phyloP scores from a whole-genome alignment of 306 rosid genomes.

The Quercus glauca region DNA sequence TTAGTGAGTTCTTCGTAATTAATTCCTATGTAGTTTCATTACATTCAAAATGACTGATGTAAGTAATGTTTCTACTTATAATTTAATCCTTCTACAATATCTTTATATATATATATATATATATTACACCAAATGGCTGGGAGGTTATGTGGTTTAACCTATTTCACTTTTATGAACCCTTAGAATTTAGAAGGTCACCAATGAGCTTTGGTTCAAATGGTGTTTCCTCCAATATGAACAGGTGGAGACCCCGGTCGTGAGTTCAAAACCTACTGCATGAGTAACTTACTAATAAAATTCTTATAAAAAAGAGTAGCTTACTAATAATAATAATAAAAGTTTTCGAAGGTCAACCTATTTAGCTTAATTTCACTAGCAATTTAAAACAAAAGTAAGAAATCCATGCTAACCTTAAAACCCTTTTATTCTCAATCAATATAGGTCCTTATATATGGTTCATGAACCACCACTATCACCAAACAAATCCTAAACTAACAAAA shows the following conservation, averaged over 20 bases:
- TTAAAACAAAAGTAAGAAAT: conserved; percentile 7
- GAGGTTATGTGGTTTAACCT: not conserved
- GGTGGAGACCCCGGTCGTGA: no score
- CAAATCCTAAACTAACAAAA: not conserved
- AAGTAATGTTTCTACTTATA: not conserved
- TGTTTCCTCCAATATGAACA: no score
- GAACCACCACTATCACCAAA: not conserved
- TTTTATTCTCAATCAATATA: not conserved
- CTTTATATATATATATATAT: not conserved
- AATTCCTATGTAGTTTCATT: not conserved
- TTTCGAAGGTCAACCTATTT: not conserved
- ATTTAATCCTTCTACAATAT: not conserved
- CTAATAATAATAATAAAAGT: not conserved
- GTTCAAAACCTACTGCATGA: no score
- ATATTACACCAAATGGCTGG: not conserved
- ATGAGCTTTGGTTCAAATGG: no score
- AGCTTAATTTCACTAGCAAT: not conserved
- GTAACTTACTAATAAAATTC: no score
- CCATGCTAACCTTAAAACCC: not conserved
- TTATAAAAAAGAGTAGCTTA: not conserved
- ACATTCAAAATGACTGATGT: not conserved
- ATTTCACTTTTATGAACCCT: no score
- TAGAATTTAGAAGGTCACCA: no score
- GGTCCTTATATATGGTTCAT: not conserved
- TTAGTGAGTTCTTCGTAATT: not conserved